Evolutionary conservation across 495 filamentous ascomycete genomes (phyloP), one percentile per base, ranked within the genome.

Genomic region (Neurospora sp.): DNA sequence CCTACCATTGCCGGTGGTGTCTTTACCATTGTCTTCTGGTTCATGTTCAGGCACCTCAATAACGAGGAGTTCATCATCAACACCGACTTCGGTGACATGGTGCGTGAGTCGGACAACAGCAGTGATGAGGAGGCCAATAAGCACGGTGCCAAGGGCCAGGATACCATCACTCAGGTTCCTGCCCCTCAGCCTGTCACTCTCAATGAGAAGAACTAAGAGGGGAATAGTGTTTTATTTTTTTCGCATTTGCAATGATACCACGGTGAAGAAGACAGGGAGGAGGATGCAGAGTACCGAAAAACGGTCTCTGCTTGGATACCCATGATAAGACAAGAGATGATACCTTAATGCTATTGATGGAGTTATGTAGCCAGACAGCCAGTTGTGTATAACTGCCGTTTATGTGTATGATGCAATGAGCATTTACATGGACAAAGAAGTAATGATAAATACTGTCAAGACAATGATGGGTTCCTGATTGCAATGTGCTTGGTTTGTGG

Each of bases 21-120:
- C 27, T 59, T 81, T 8, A 83, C 85, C 3, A 75, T 80, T 38
- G 40, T 80, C 10, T 88, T 88, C 73, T 88, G 80, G 76, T 84
- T 85, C 74, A 80, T 81, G 17, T 87, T 84, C 73, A 80, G 70
- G 37, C 77, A 84, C 69, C 74, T 84, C n/a, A 80, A 85, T 69
- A 75, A 83, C 37, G 82, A 85, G 71, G 84, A 84, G 71, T 85
- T 83, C 70, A 48, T 82, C 44, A 77, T 83, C 44, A 82, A 79
- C 71, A 80, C 81, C 8, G 78, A 79, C 70, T 80, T 82, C 10
- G 48, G 1, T 3, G 81, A 83, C 69, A 77, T 82, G 76, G 80
- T 78, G 77, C 74, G 75, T 37, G 81, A 81, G 37, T 79, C 82
- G 38, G 82, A 84, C 48, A 77, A 81, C 71, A 78, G 82, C 48